These are phyloP conservation scores for Tolypocladium cylindrosporum DNA, from an alignment of 2,329 filamentous ascomycete species.

Conservation along the genomic window DNA sequence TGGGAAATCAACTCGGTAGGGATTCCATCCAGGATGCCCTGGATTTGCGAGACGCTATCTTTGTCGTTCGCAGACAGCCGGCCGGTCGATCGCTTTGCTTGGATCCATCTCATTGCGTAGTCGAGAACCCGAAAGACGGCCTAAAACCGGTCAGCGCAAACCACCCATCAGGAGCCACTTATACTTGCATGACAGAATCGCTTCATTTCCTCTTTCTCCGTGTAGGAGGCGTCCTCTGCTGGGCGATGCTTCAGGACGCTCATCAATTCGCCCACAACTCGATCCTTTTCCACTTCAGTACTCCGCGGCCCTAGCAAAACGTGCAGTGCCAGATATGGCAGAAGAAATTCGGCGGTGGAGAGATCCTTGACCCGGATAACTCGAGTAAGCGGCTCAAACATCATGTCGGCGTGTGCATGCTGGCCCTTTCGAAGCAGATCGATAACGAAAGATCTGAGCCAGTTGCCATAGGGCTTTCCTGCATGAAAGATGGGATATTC, in stretches of 20 bases:
- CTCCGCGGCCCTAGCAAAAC: constrained; percentile 61
- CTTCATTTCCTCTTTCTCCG: constrained; percentile 65
- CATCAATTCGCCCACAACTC: constrained; percentile 64
- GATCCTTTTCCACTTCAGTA: constrained; percentile 49
- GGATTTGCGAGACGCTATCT: constrained; percentile 37
- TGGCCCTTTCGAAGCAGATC: constrained; percentile 74
- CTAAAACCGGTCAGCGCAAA: constrained; percentile 28
- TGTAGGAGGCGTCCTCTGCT: constrained; percentile 39
- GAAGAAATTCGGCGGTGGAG: constrained; percentile 74
- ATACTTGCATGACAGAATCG: constrained; percentile 71
- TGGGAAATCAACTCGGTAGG: constrained; percentile 66
- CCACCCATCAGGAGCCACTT: too few relatives aligned
- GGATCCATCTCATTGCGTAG: constrained; percentile 83
- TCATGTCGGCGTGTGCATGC: constrained; percentile 59
- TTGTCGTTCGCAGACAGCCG: constrained; percentile 29
- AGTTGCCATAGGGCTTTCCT: constrained; percentile 61
- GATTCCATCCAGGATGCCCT: constrained; percentile 48
- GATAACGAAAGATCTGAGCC: constrained; percentile 71
- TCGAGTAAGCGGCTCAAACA: constrained; percentile 74
- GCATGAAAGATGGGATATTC: constrained; percentile 71
- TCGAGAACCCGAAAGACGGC: constrained; percentile 85
- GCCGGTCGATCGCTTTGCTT: constrained; percentile 48
- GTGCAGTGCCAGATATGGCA: constrained; percentile 81
- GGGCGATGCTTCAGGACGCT: constrained; percentile 58
- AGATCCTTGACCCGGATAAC: constrained; percentile 80